Evolutionary conservation across 2,329 filamentous ascomycete genomes (phyloP).

Genomic region (Ophiocordyceps robertsii): DNA sequence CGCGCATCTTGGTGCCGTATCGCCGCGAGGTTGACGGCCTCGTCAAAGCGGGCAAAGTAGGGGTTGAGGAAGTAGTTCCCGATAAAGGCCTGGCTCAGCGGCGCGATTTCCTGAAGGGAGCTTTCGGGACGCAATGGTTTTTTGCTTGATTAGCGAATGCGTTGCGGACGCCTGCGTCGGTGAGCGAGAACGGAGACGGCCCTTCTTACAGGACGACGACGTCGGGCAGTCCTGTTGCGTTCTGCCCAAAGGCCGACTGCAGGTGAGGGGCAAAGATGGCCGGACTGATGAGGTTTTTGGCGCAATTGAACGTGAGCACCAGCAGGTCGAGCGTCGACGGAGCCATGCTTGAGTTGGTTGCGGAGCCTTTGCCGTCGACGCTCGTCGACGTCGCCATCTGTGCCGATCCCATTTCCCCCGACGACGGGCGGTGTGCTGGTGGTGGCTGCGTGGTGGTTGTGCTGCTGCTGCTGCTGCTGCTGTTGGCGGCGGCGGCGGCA

Average conservation of each 20-base stretch:
- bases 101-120: constrained; percentile 85
- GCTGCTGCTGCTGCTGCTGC: not conserved
- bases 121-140: constrained; percentile 16
- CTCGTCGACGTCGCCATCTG: constrained; percentile 3
- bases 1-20: constrained; percentile 18
- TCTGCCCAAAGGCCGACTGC: constrained; percentile 41
- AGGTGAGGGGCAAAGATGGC: constrained; percentile 60
- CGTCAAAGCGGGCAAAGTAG: constrained; percentile 59
- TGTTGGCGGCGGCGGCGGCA: too few relatives aligned
- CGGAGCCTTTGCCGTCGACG: not conserved
- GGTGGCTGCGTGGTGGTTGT: not conserved
- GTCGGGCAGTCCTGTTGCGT: constrained; percentile 33
- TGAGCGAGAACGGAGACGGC: not conserved
- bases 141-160: not conserved
- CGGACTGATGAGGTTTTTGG: constrained; percentile 54
- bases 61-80: constrained; percentile 66
- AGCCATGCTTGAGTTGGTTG: constrained; percentile 14
- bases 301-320: constrained; percentile 84
- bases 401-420: not conserved
- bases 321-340: constrained; percentile 52
- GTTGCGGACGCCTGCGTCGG: not conserved
- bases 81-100: constrained; percentile 72
- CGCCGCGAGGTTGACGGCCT: constrained; percentile 59
- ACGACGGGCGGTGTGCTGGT: too few relatives aligned
- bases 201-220: constrained; percentile 43